Conservation (phyloP, 306 rosid species). For the Prosopis cineraria region DNA sequence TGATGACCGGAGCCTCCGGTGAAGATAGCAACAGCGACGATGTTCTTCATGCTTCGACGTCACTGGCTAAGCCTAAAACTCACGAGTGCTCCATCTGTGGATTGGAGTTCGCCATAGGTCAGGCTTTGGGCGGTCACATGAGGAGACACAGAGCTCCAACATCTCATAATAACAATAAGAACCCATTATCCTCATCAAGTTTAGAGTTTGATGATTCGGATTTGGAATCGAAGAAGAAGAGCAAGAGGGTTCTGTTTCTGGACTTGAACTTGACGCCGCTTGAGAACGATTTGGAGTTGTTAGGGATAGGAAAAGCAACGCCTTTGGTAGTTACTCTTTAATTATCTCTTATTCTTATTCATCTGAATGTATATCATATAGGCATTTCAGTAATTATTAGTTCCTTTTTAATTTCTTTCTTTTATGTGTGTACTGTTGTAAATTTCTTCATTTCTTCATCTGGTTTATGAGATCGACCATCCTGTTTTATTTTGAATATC, state of each 20-base stretch:
- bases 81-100: constrained; percentile 94
- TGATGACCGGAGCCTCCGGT: background rate
- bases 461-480: background rate
- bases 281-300: constrained; percentile 76
- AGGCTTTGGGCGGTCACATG: constrained; percentile 98
- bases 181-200: background rate
- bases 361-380: background rate
- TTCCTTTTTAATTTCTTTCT: background rate
- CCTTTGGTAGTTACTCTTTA: constrained; percentile 41
- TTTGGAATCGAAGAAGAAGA: constrained; percentile 47
- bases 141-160: constrained; percentile 75
- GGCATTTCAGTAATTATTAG: background rate
- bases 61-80: constrained; percentile 72
- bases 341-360: background rate
- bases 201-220: constrained; percentile 19
- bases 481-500: background rate
- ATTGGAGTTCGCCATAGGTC: constrained; percentile 85
- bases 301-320: constrained; percentile 57
- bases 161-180: background rate
- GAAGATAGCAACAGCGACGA: constrained; percentile 36
- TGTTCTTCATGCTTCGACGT: constrained; percentile 30
- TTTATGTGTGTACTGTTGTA: constrained; percentile 14
- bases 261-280: constrained; percentile 93
- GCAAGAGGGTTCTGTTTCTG: constrained; percentile 54
- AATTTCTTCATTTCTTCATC: constrained; percentile 31